Evolutionary conservation across 441 rosid species (phyloP).

Genomic region (Syzygium malaccense): DNA sequence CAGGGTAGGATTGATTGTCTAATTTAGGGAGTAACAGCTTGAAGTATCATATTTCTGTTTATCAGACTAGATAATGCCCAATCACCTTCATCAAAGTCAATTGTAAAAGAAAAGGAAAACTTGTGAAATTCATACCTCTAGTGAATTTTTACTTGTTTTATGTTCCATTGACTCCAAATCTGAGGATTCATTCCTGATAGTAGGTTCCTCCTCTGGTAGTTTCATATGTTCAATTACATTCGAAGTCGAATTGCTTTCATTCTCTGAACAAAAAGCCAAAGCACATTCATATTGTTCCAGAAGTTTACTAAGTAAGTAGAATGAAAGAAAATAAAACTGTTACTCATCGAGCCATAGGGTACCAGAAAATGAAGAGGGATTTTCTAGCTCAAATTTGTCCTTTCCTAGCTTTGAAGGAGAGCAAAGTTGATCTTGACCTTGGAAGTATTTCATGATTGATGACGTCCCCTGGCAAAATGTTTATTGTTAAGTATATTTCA

Average conservation of each 20-base stretch:
- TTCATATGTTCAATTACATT: slow-evolving; percentile 18
- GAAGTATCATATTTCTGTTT: neutral
- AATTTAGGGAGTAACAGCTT: neutral
- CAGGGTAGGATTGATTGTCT: neutral
- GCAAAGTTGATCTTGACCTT: slow-evolving; percentile 23
- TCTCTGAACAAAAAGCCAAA: slow-evolving; percentile 22
- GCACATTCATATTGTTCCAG: neutral
- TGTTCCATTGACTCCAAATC: slow-evolving; percentile 12
- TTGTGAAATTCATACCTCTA: neutral
- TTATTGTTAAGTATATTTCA: neutral
- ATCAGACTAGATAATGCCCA: neutral
- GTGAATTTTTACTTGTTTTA: neutral
- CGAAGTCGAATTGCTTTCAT: slow-evolving; percentile 30
- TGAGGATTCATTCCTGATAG: slow-evolving; percentile 4
- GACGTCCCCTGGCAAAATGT: slow-evolving; percentile 48
- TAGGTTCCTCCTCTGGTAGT: slow-evolving; percentile 18
- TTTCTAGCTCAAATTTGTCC: slow-evolving; percentile 24
- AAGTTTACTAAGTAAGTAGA: neutral
- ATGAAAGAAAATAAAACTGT: neutral
- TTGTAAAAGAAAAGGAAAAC: neutral
- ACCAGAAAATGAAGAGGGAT: slow-evolving; percentile 40
- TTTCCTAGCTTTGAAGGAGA: slow-evolving; percentile 28
- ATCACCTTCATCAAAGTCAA: neutral
- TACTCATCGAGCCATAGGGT: neutral
- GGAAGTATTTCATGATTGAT: slow-evolving; percentile 72